phyloP scores from a whole-genome alignment of 345 rosid species.

The Citrus mangshanensis region DNA sequence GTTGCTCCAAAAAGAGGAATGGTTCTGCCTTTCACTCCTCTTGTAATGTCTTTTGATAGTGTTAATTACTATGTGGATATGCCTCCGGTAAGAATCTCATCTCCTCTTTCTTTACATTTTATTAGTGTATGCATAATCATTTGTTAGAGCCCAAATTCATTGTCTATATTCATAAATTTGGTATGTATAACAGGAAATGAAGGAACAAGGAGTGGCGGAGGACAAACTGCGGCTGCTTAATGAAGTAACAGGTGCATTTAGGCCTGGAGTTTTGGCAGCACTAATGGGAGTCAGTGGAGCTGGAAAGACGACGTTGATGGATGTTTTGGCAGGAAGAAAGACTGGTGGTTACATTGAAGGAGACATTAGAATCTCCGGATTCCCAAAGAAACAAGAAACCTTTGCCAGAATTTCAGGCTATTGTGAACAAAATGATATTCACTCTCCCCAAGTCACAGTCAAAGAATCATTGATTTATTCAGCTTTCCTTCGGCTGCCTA shows the following conservation, averaged over 20 bases:
- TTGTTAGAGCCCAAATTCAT: background rate
- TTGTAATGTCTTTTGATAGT: conserved; percentile 67
- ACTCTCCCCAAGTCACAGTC: conserved; percentile 88
- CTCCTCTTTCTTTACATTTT: background rate
- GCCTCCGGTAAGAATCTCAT: conserved; percentile 57
- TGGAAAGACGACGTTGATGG: conserved; percentile 96
- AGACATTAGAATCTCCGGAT: conserved; percentile 80
- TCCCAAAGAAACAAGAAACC: conserved; percentile 77
- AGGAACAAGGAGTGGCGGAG: conserved; percentile 64
- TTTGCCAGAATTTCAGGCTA: conserved; percentile 95
- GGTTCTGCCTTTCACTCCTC: conserved; percentile 81
- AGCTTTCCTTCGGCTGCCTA: conserved; percentile 80
- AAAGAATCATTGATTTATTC: conserved; percentile 83
- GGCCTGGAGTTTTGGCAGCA: conserved; percentile 92
- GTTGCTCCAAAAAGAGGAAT: conserved; percentile 60
- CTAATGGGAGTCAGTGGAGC: conserved; percentile 99
- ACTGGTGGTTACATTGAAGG: conserved; percentile 92
- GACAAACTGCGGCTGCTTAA: conserved; percentile 69
- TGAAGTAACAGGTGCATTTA: conserved; percentile 78
- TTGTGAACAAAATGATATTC: conserved; percentile 88
- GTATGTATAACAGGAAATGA: conserved; percentile 70
- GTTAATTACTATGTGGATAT: conserved; percentile 74
- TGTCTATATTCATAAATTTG: background rate
- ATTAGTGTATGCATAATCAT: background rate
- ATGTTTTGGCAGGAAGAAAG: conserved; percentile 92